Conservation (phyloP, 306 rosid genomes). For the Trifolium pratense region DNA sequence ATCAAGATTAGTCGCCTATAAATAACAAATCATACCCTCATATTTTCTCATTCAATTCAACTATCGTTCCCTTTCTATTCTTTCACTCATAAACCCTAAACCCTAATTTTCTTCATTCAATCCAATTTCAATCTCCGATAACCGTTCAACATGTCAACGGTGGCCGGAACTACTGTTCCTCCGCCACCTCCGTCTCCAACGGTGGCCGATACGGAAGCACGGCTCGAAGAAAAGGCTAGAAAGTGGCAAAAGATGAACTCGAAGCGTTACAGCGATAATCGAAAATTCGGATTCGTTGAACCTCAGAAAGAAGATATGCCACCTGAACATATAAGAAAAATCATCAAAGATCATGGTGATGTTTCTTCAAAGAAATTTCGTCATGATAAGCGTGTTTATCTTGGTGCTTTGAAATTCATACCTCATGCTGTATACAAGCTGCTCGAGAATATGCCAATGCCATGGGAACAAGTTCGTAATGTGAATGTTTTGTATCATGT, state of each 20-base stretch:
- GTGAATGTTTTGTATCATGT: constrained; percentile 89
- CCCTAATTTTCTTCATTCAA: too few species aligned
- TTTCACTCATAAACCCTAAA: too few species aligned
- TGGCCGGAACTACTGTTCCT: constrained; percentile 52
- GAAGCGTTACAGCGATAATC: constrained; percentile 84
- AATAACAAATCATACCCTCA: too few species aligned
- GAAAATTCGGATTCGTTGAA: constrained; percentile 90
- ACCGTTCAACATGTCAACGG: not conserved
- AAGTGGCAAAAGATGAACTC: constrained; percentile 92
- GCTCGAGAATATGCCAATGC: constrained; percentile 99
- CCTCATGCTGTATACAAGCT: constrained; percentile 99
- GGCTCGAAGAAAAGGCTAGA: constrained; percentile 87
- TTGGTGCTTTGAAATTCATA: constrained; percentile 91
- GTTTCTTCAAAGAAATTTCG: constrained; percentile 96
- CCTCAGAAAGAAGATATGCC: constrained; percentile 98
- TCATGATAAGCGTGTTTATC: constrained; percentile 93
- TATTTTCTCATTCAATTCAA: too few species aligned
- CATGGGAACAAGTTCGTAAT: constrained; percentile 99
- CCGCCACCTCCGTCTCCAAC: constrained; percentile 38
- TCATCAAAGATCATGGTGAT: constrained; percentile 94
- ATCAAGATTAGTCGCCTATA: too few species aligned
- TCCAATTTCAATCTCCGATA: too few species aligned
- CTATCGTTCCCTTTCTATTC: too few species aligned
- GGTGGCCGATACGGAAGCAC: constrained; percentile 72
- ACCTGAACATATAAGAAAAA: constrained; percentile 90